Evolutionary conservation across 2,329 filamentous ascomycete species (phyloP).

Genomic region (Fusarium nodosum): DNA sequence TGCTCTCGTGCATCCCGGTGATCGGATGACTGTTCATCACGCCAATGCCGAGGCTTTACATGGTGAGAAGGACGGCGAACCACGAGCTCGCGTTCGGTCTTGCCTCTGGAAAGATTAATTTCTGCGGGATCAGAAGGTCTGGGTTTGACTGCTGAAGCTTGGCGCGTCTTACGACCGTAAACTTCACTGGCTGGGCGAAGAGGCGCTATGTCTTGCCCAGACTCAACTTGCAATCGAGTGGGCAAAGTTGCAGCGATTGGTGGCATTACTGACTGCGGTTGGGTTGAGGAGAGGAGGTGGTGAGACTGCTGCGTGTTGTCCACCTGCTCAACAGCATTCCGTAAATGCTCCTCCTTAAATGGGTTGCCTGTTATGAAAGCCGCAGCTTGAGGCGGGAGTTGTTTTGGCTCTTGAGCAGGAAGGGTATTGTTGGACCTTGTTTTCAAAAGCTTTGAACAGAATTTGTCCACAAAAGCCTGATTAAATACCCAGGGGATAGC

Average conservation of each 20-base stretch:
- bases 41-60: slow-evolving; percentile 16
- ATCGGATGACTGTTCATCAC: slow-evolving; percentile 21
- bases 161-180: slow-evolving; percentile 48
- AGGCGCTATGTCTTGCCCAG: slow-evolving; percentile 34
- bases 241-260: background rate
- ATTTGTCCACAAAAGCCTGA: slow-evolving; percentile 23
- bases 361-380: background rate
- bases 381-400: background rate
- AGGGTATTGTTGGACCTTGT: background rate
- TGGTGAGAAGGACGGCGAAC: slow-evolving; percentile 1
- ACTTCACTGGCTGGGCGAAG: slow-evolving; percentile 50
- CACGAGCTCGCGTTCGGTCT: slow-evolving; percentile 3
- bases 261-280: background rate
- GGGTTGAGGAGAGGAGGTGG: background rate
- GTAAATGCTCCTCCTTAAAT: background rate
- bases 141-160: slow-evolving; percentile 1
- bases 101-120: slow-evolving; percentile 3
- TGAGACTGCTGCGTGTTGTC: slow-evolving; percentile 4
- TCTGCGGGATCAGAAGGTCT: slow-evolving; percentile 1
- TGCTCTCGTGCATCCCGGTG: slow-evolving; percentile 38
- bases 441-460: slow-evolving; percentile 7
- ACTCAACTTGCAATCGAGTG: slow-evolving; percentile 7
- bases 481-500: slow-evolving; percentile 57
- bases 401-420: background rate
- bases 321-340: background rate